phyloP scores from a whole-genome alignment of 2,329 filamentous ascomycete species.

The Didymella glomerata region DNA sequence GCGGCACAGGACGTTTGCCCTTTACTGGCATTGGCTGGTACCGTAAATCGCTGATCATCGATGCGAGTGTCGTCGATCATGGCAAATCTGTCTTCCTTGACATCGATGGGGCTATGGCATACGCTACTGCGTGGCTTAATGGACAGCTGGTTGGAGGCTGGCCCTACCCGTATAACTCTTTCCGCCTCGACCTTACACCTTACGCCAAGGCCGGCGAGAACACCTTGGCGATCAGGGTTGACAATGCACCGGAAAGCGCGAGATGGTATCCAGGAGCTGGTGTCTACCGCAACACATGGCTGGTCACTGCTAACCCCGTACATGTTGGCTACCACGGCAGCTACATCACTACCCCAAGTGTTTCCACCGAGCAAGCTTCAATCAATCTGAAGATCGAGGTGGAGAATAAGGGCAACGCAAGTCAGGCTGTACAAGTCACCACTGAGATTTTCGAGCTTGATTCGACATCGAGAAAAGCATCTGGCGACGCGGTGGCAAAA shows the following conservation, averaged over 20 bases:
- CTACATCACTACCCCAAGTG: constrained; percentile 56
- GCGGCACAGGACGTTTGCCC: constrained; percentile 58
- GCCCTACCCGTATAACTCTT: constrained; percentile 63
- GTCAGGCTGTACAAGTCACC: constrained; percentile 49
- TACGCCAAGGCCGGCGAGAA: constrained; percentile 53
- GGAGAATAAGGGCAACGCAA: constrained; percentile 54
- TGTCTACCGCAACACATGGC: constrained; percentile 64
- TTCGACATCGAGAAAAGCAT: constrained; percentile 33
- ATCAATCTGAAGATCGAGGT: constrained; percentile 57
- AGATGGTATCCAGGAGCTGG: constrained; percentile 65
- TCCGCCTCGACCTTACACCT: constrained; percentile 60
- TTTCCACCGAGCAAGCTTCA: constrained; percentile 57
- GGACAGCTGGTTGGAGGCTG: constrained; percentile 61
- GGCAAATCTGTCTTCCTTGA: constrained; percentile 57
- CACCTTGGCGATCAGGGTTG: constrained; percentile 60
- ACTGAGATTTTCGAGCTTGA: constrained; percentile 56
- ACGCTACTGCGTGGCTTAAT: constrained; percentile 63
- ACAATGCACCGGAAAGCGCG: constrained; percentile 59
- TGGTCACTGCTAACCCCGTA: constrained; percentile 57
- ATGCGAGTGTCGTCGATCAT: constrained; percentile 34
- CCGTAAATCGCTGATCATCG: constrained; percentile 52
- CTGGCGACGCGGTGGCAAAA: constrained; percentile 40
- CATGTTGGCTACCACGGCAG: constrained; percentile 61
- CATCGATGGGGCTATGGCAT: constrained; percentile 62
- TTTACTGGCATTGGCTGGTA: constrained; percentile 65